phyloP scores from a whole-genome alignment of 1,284 basidiomycete genomes.

The Ustanciosporium gigantosporum region DNA sequence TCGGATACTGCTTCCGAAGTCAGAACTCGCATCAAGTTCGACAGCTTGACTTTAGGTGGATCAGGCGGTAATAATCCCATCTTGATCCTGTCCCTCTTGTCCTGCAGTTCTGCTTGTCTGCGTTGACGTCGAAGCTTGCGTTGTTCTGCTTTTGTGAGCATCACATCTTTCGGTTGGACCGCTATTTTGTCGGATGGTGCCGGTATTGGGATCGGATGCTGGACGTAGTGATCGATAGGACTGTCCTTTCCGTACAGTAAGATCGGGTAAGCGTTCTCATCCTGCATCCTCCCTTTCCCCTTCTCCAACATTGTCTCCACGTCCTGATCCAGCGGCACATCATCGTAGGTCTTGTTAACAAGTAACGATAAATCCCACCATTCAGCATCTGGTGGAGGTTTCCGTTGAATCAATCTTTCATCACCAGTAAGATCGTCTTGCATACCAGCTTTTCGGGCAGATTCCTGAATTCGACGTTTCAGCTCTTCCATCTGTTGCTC shows the following conservation, averaged over 20 bases:
- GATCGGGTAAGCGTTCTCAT: constrained; percentile 5
- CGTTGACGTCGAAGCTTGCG: constrained; percentile 94
- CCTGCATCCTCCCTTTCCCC: constrained; percentile 14
- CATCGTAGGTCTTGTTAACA: constrained; percentile 76
- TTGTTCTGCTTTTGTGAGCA: constrained; percentile 71
- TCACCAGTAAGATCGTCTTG: constrained; percentile 87
- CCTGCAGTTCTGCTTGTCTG: constrained; percentile 84
- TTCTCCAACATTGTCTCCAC: constrained; percentile 67
- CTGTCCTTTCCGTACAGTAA: constrained; percentile 65
- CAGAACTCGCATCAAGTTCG: constrained; percentile 96
- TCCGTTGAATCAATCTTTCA: constrained; percentile 78
- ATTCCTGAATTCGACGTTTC: constrained; percentile 88
- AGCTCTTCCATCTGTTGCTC: constrained; percentile 80
- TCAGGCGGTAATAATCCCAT: constrained; percentile 96
- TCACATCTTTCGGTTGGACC: constrained; percentile 64
- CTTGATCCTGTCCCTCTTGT: constrained; percentile 90
- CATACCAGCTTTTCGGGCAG: constrained; percentile 86
- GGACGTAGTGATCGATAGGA: constrained; percentile 86
- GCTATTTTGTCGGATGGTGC: constrained; percentile 83
- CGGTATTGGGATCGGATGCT: constrained; percentile 95
- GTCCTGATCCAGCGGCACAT: constrained; percentile 63
- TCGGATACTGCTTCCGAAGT: constrained; percentile 96
- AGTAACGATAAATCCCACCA: constrained; percentile 97
- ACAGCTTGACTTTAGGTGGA: constrained; percentile 90
- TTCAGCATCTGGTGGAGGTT: constrained; percentile 83